Evolutionary conservation across 139 green algal species (phyloP).

Genomic region (Bryopsis sp.): DNA sequence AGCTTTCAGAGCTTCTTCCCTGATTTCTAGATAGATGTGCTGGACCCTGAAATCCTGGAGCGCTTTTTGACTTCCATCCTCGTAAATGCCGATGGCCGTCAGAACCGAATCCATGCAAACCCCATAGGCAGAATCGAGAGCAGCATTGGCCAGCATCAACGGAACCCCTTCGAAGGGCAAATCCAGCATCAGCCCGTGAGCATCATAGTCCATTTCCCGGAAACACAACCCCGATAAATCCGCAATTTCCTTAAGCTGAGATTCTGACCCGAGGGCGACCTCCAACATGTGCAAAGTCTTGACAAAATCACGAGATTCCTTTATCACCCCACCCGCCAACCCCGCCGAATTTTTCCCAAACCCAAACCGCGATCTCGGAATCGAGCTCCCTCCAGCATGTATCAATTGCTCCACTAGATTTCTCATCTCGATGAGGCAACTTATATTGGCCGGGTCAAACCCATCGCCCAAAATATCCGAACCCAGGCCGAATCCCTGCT

Average conservation of each 20-base stretch:
- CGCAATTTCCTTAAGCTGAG: slow-evolving; percentile 6
- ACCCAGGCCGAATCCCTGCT: too few relatives aligned
- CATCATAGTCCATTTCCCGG: slow-evolving; percentile 6
- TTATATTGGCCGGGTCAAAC: too few relatives aligned
- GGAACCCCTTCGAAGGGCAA: neutral
- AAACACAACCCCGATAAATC: slow-evolving; percentile 10
- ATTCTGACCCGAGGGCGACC: neutral
- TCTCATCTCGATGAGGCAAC: too few relatives aligned
- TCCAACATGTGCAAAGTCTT: slow-evolving; percentile 2
- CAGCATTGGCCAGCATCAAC: neutral
- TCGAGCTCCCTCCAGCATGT: neutral
- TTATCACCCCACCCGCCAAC: neutral
- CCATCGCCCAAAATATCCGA: too few relatives aligned
- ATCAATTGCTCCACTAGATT: too few relatives aligned
- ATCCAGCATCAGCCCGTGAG: neutral
- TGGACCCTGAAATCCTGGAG: neutral
- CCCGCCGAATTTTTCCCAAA: neutral
- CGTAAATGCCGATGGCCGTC: neutral
- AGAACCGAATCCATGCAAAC: slow-evolving; percentile 1
- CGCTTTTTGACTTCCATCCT: neutral
- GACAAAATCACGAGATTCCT: neutral
- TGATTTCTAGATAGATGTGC: neutral
- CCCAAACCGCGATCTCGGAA: slow-evolving; percentile 1
- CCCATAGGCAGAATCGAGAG: slow-evolving; percentile 3
- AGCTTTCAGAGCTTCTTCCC: neutral